Conservation (phyloP, 2,329 filamentous ascomycete species). For the Knoxdaviesia capensis region DNA sequence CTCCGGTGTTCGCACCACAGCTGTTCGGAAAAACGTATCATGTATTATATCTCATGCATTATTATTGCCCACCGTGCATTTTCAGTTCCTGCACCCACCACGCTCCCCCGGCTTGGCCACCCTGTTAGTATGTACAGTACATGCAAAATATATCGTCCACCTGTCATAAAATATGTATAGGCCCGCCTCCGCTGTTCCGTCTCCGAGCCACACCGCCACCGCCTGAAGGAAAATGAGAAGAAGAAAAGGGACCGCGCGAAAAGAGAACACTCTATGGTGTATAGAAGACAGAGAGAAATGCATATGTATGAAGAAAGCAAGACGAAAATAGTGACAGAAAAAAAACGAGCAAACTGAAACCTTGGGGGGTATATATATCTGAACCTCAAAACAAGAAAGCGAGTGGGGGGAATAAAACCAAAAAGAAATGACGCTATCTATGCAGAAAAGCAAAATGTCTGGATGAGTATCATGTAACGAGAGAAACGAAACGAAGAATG, state of each 20-base stretch:
- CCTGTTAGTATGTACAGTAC: too few species aligned
- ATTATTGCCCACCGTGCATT: too few species aligned
- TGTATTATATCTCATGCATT: too few species aligned
- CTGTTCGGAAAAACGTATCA: too few species aligned
- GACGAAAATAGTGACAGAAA: neutral
- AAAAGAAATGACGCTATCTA: neutral
- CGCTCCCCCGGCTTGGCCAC: too few species aligned
- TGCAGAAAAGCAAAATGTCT: neutral
- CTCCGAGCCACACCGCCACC: too few species aligned
- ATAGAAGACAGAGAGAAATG: neutral
- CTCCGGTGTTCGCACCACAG: too few species aligned
- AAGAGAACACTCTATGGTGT: neutral
- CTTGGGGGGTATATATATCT: neutral
- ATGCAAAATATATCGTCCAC: too few species aligned
- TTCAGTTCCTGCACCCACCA: too few species aligned
- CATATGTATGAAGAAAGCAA: neutral
- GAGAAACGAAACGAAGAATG: neutral
- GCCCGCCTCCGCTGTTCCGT: too few species aligned
- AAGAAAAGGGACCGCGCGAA: conserved; percentile 3
- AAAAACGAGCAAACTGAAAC: too few species aligned
- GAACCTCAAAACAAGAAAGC: neutral
- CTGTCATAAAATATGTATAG: too few species aligned
- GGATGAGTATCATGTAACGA: neutral
- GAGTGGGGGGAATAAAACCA: neutral
- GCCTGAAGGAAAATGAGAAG: conserved; percentile 7